Base-by-base conservation (phyloP, 1,139 yeast genomes). In the Pichia sp. region DNA sequence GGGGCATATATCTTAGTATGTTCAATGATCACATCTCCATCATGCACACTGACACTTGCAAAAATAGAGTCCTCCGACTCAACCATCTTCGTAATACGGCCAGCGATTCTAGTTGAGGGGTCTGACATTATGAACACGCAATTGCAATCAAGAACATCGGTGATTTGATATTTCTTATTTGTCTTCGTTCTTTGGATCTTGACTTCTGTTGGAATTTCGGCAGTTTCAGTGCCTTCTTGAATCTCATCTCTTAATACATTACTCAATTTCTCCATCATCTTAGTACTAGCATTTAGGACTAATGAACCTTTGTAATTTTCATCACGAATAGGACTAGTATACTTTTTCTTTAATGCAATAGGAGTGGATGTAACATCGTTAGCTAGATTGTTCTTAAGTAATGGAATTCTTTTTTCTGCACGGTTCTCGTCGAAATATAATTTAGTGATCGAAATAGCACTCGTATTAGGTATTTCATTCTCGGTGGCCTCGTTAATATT, bases 1-100 rank as follows among this genome's bases (percentile, higher is more conserved):
- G 71, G 69, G 3, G 61, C 59, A 39, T 50, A 48, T 3, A 59
- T 45, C 21, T 53, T 51, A n/a, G 36, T 30, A 32, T 43, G 35
- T 8, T 42, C 43, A 24, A 42, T 31, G 1, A 44, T 28, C 9
- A 40, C 30, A n/a, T 36, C 45, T 11, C 42, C 47, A 21, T 30
- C 38, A 20, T 32, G 38, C 19, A 21, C 31, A 31, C 45, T 45
- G 4, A 37, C 32, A 14, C 35, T 35, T 22, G 34, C 40, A n/a
- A 31, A 38, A 3, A 38, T 17, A 4, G 17, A 14, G 19, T 46
- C 45, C 3, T 30, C 44, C 3, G 37, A 22, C 18, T 40, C 21
- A 3, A 5, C 32, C 9, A 1, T 39, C 17, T 5, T 19, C 10
- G 27, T 24, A 24, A 24, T 24, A 24, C 27, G 27, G 7, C 27